Base-by-base conservation (phyloP, 495 filamentous ascomycete species). In the Hypoxylon rickii region DNA sequence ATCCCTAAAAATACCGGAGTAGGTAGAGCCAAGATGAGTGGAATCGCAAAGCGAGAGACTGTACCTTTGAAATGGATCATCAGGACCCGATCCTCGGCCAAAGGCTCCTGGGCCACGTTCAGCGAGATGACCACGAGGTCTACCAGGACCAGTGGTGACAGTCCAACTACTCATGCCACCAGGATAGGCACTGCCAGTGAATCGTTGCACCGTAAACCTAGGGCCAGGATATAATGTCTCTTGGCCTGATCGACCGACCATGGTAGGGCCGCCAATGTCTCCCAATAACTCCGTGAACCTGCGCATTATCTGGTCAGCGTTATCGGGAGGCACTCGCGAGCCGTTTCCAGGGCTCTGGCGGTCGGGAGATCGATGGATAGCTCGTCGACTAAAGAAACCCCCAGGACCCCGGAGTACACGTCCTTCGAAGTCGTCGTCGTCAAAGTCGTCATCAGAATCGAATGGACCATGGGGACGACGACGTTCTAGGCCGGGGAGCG, bases 371-470 rank as follows among this genome's bases (percentile, higher is more conserved):
- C 55, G 64, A 19, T 55, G 69, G 17, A 64, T 60, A 15, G 52
- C 17, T 52, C 44, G 59, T 8, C 42, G 52, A 19, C 50, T 47
- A 18, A 80, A 74, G 4, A 80, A 80, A 13, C 76, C 65, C 22
- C 77, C 80, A 7, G 79, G 74, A 41, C 66, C 76, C 41, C 67
- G 68, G 20, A 70, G 63, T 44, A 79, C 58, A 33, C 79, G 73
- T 16, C 80, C 73, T 10, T 79, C 78, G 19, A 80, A 73, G 52
- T 79, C 73, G 7, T 78, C 78, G 55, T 79, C 74, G 43, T 81
- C 77, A 0, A 73, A 76, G 31, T 78, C 69, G 22, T 67, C 55
- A 24, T 74, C 73, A 44, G 68, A 66, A 38, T 70, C 64, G 3
- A 47, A 66, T 71, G 69, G 78, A 0, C 72, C 74, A 55, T 76